Evolutionary conservation across 441 rosid genomes (phyloP).

Genomic region (Mallotus japonicus): DNA sequence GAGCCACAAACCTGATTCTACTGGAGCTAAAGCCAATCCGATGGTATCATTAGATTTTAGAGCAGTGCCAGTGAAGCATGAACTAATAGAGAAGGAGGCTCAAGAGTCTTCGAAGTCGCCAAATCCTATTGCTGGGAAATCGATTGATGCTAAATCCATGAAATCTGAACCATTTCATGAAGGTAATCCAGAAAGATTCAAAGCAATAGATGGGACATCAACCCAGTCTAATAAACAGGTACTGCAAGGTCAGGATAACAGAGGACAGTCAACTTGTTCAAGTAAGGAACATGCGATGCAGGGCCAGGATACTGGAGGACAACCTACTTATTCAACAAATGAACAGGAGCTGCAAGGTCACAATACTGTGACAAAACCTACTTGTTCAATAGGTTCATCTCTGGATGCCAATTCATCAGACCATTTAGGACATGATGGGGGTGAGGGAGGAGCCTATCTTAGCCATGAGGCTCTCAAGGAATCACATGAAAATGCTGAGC

Average conservation of each 20-base stretch:
- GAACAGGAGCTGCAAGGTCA: slow-evolving; percentile 22
- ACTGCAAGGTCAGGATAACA: slow-evolving; percentile 22
- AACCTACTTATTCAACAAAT: slow-evolving; percentile 32
- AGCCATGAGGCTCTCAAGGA: slow-evolving; percentile 28
- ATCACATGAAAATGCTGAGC: slow-evolving; percentile 24
- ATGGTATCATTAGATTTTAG: slow-evolving; percentile 18
- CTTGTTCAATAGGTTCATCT: slow-evolving; percentile 25
- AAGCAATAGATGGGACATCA: slow-evolving; percentile 31
- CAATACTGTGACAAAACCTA: slow-evolving; percentile 26
- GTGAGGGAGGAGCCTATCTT: slow-evolving; percentile 22
- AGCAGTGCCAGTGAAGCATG: slow-evolving; percentile 42
- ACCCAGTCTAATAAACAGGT: slow-evolving; percentile 27
- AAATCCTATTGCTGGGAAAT: slow-evolving; percentile 23
- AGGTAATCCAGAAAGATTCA: slow-evolving; percentile 28
- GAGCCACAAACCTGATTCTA: slow-evolving; percentile 28
- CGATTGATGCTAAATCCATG: slow-evolving; percentile 32
- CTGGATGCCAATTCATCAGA: slow-evolving; percentile 19
- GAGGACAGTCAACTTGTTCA: slow-evolving; percentile 28
- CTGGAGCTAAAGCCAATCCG: slow-evolving; percentile 25
- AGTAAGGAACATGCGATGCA: slow-evolving; percentile 23
- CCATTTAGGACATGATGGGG: slow-evolving; percentile 19
- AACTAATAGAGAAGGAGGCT: slow-evolving; percentile 35
- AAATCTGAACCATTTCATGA: slow-evolving; percentile 53
- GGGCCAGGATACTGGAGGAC: slow-evolving; percentile 23
- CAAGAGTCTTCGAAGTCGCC: slow-evolving; percentile 26